Evolutionary conservation across 805 yeast species (phyloP).

Genomic region (Zygotorulaspora chibaensis): DNA sequence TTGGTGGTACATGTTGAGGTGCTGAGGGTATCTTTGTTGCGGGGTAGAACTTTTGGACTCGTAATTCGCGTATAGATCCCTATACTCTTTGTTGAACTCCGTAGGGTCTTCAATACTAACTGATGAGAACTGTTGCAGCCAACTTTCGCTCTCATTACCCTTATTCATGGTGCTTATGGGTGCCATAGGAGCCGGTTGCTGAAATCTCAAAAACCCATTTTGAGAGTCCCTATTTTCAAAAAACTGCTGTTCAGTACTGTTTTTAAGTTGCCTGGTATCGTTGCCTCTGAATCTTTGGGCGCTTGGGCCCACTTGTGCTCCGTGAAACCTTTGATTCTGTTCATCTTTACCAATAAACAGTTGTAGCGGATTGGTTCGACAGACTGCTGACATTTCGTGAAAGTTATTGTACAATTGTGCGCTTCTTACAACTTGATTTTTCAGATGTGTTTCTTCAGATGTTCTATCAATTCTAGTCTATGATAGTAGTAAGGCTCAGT

Average conservation of each 20-base stretch:
- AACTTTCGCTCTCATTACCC: constrained; percentile 1
- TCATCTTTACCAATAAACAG: constrained; percentile 17
- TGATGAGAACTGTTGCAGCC: constrained; percentile 27
- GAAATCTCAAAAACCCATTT: constrained; percentile 9
- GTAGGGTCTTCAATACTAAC: constrained; percentile 29
- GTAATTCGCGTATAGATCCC: constrained; percentile 24
- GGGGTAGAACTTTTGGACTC: constrained; percentile 10
- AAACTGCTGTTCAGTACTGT: constrained; percentile 5
- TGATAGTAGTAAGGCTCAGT: too few relatives aligned
- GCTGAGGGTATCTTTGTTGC: not conserved
- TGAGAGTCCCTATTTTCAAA: constrained; percentile 1
- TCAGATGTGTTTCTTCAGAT: too few relatives aligned
- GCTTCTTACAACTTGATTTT: too few relatives aligned
- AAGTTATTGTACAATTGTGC: not conserved
- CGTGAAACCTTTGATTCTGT: constrained; percentile 2
- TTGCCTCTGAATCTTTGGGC: not conserved
- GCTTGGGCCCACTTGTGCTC: not conserved
- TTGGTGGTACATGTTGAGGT: not conserved
- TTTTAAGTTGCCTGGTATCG: not conserved
- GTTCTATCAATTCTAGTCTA: too few relatives aligned
- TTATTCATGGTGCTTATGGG: not conserved
- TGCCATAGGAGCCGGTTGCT: constrained; percentile 4
- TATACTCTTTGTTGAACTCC: constrained; percentile 30
- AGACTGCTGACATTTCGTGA: constrained; percentile 7
- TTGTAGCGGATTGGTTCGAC: constrained; percentile 23